Percentiles rank a stretch among this genome's conserved stretches.
These are phyloP conservation scores for Artemisia tridentata DNA, from an alignment of 129 eudicot species.

Conservation along the genomic window DNA sequence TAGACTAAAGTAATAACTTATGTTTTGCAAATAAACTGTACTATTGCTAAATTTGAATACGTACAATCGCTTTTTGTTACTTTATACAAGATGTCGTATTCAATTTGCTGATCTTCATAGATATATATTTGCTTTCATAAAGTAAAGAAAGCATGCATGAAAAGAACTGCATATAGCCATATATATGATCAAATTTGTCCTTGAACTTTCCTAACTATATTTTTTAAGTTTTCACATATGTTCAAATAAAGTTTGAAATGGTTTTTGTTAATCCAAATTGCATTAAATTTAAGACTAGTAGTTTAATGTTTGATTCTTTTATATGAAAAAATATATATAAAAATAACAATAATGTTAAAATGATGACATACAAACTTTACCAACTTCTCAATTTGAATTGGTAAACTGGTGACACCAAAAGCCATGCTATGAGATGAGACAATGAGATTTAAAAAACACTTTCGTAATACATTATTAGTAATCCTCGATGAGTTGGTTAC, in stretches of 20 bases:
- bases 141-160: not conserved
- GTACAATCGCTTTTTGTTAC: too few species aligned
- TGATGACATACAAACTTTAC: slow-evolving; percentile 33
- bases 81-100: not conserved
- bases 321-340: not conserved
- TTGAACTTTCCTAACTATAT: not conserved
- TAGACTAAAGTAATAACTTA: not conserved
- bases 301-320: not conserved
- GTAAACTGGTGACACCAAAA: slow-evolving; percentile 23
- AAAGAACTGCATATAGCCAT: not conserved
- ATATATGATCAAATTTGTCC: not conserved
- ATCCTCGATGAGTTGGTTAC: slow-evolving; percentile 8
- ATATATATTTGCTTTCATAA: not conserved
- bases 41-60: not conserved
- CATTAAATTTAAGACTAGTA: not conserved
- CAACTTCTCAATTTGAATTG: slow-evolving; percentile 25
- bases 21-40: not conserved
- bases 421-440: slow-evolving; percentile 21
- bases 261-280: not conserved
- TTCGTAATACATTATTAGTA: slow-evolving; percentile 1
- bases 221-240: too few species aligned
- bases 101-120: not conserved
- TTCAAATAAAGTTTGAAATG: not conserved
- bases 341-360: slow-evolving; percentile 2
- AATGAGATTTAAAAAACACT: not conserved